Conservation (phyloP, 2,329 filamentous ascomycete genomes). For the Verticillium albo-atrum region DNA sequence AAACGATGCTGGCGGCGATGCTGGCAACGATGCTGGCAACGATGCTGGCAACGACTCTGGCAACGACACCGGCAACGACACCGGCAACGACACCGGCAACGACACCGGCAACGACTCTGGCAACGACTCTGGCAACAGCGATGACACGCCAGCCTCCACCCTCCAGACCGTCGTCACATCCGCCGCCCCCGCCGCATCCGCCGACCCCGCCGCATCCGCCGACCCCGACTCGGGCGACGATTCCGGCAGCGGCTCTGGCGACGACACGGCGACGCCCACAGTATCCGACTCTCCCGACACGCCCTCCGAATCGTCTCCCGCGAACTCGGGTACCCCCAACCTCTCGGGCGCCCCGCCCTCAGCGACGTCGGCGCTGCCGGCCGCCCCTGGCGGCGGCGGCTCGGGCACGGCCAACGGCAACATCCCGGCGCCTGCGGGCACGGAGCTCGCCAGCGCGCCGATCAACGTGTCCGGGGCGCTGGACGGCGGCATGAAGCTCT, state of each 20-base stretch:
- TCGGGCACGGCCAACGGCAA: slow-evolving; percentile 9
- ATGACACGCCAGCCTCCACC: neutral
- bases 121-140: neutral
- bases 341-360: neutral
- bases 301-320: neutral
- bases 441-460: slow-evolving; percentile 30
- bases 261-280: neutral
- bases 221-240: neutral
- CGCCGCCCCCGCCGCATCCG: neutral
- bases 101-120: neutral
- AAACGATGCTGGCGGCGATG: neutral
- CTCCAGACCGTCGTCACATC: neutral
- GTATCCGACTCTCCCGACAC: neutral
- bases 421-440: slow-evolving; percentile 32
- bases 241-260: neutral
- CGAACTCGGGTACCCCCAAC: neutral
- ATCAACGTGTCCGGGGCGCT: slow-evolving; percentile 33
- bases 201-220: neutral
- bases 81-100: neutral
- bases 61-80: neutral
- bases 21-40: neutral
- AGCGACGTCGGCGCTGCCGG: slow-evolving; percentile 1
- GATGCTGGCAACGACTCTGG: neutral
- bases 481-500: slow-evolving; percentile 44
- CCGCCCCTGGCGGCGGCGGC: slow-evolving; percentile 1